Evolutionary conservation across 805 yeast genomes (phyloP).

Genomic region (Lipomyces lipofer): DNA sequence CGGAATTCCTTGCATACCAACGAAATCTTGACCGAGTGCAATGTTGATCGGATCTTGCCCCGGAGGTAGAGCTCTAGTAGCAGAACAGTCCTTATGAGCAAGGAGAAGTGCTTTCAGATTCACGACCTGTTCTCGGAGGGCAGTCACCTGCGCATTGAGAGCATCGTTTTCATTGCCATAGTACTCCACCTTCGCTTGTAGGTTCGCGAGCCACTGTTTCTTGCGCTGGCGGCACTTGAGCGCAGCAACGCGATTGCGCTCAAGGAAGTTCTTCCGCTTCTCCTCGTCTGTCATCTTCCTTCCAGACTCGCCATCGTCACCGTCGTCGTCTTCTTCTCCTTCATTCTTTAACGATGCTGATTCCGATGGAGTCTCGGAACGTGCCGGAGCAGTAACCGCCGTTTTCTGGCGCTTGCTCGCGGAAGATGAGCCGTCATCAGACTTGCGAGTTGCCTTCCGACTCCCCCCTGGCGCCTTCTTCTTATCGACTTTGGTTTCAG

Average conservation of each 20-base stretch:
- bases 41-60: conserved; percentile 28
- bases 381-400: background rate
- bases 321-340: conserved; percentile 6
- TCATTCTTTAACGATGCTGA: conserved; percentile 6
- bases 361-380: background rate
- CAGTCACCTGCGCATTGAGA: conserved; percentile 58
- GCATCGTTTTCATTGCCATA: conserved; percentile 71
- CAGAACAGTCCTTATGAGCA: conserved; percentile 51
- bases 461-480: background rate
- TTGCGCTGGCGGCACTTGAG: conserved; percentile 92
- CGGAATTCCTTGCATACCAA: conserved; percentile 7
- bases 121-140: conserved; percentile 58
- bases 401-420: conserved; percentile 3
- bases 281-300: conserved; percentile 61
- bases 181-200: conserved; percentile 75
- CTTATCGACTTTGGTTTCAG: background rate
- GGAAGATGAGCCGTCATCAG: background rate
- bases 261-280: conserved; percentile 75
- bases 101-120: conserved; percentile 50
- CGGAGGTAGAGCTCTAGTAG: conserved; percentile 28
- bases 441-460: conserved; percentile 9
- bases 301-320: background rate
- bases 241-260: conserved; percentile 92
- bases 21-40: conserved; percentile 28
- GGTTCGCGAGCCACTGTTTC: conserved; percentile 79